These are phyloP conservation scores for Pseudogymnoascus sp. DNA, from an alignment of 2,329 filamentous ascomycete species.

Conservation along the genomic window DNA sequence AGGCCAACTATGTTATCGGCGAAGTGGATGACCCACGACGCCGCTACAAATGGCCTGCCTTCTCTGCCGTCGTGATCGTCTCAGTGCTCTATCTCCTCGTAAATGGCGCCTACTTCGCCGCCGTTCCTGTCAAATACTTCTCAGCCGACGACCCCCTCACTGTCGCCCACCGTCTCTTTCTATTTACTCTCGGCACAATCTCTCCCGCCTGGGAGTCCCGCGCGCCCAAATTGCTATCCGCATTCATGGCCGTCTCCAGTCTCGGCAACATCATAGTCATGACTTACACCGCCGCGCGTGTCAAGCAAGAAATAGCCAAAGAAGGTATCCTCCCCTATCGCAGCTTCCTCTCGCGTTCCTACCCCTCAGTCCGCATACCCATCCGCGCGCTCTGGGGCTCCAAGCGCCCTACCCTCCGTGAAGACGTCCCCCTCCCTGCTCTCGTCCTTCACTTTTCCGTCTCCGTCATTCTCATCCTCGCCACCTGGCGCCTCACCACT, in stretches of 20 bases:
- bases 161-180: slow-evolving; percentile 31
- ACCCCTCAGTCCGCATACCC: slow-evolving; percentile 1
- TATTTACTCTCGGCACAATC: slow-evolving; percentile 28
- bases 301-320: slow-evolving; percentile 54
- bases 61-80: slow-evolving; percentile 29
- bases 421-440: slow-evolving; percentile 27
- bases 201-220: slow-evolving; percentile 20
- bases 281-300: slow-evolving; percentile 46
- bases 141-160: slow-evolving; percentile 20
- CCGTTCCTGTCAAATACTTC: slow-evolving; percentile 25
- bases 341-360: slow-evolving; percentile 36
- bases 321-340: slow-evolving; percentile 45
- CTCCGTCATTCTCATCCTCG: slow-evolving; percentile 13
- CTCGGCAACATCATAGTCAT: slow-evolving; percentile 49
- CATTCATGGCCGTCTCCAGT: slow-evolving; percentile 44
- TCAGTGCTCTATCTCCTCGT: slow-evolving; percentile 32
- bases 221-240: slow-evolving; percentile 35
- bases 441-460: slow-evolving; percentile 15
- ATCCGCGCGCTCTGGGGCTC: slow-evolving; percentile 21
- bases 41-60: slow-evolving; percentile 30
- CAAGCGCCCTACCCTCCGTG: slow-evolving; percentile 24
- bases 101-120: slow-evolving; percentile 38
- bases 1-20: slow-evolving; percentile 36
- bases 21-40: slow-evolving; percentile 34
- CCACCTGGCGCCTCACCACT: slow-evolving; percentile 18